Conservation (phyloP, 2,329 filamentous ascomycete genomes). For the Plectosphaerella cucumerina region DNA sequence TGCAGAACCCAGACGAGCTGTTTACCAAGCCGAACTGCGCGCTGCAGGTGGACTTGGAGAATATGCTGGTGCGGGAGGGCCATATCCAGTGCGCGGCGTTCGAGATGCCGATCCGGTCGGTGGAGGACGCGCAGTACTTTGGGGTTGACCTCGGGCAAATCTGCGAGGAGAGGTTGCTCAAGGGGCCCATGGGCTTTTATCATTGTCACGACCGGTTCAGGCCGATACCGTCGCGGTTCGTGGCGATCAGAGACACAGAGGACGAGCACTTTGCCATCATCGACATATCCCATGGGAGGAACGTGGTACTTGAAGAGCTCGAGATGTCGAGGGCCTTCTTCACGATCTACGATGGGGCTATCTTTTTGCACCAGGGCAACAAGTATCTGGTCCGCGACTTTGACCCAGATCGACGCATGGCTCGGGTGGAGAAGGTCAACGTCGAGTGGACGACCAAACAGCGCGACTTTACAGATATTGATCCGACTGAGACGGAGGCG, state of each 20-base stretch:
- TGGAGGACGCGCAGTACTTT: conserved; percentile 75
- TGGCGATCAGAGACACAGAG: conserved; percentile 82
- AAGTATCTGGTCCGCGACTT: conserved; percentile 92
- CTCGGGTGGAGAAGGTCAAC: conserved; percentile 81
- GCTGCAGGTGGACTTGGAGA: conserved; percentile 86
- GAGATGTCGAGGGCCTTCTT: conserved; percentile 94
- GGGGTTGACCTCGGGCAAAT: conserved; percentile 67
- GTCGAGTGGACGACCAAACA: conserved; percentile 95
- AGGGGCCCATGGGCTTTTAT: conserved; percentile 76
- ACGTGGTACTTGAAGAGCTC: conserved; percentile 88
- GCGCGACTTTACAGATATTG: conserved; percentile 89
- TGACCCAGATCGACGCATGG: conserved; percentile 72
- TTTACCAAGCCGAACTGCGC: conserved; percentile 88
- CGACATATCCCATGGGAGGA: conserved; percentile 77
- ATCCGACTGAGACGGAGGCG: conserved; percentile 86
- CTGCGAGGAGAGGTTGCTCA: conserved; percentile 67
- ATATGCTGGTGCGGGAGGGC: conserved; percentile 86
- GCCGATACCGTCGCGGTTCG: conserved; percentile 75
- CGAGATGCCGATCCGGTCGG: conserved; percentile 86
- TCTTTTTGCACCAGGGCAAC: conserved; percentile 93
- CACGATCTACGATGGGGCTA: conserved; percentile 93
- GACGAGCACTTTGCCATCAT: conserved; percentile 94
- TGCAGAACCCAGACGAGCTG: conserved; percentile 92
- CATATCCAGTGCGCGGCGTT: conserved; percentile 94
- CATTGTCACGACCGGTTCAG: conserved; percentile 88